These are phyloP conservation scores for Lecanicillium sp. DNA, from an alignment of 2,329 filamentous ascomycete genomes.

Conservation along the genomic window DNA sequence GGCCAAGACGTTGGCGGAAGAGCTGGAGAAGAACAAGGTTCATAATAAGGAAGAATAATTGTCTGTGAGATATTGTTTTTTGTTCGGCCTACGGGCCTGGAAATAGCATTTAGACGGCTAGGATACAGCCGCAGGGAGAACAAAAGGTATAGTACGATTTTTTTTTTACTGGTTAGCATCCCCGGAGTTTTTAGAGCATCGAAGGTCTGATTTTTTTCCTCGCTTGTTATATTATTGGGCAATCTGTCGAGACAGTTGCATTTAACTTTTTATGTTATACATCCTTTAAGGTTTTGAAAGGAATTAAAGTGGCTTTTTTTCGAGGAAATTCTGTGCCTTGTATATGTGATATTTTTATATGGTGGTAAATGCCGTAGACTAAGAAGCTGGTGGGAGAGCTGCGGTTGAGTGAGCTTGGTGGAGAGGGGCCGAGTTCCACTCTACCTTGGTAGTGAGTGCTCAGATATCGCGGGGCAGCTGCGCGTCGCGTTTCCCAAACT, in stretches of 20 bases:
- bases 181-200: constrained; percentile 14
- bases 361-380: too few relatives aligned
- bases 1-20: constrained; percentile 46
- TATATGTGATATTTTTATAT: too few relatives aligned
- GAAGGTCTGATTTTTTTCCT: neutral
- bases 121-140: constrained; percentile 7
- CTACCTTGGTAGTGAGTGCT: neutral
- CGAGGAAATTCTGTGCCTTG: neutral
- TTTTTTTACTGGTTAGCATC: constrained; percentile 12
- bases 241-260: constrained; percentile 7
- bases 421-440: neutral
- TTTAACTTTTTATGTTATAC: constrained; percentile 9
- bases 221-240: constrained; percentile 9
- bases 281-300: too few relatives aligned
- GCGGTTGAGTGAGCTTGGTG: too few relatives aligned
- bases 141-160: constrained; percentile 15
- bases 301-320: neutral
- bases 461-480: constrained; percentile 9
- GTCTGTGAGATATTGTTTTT: constrained; percentile 3
- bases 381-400: too few relatives aligned
- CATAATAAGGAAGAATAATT: constrained; percentile 46
- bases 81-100: constrained; percentile 9
- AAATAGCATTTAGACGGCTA: constrained; percentile 14
- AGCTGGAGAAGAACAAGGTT: constrained; percentile 48
- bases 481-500: constrained; percentile 11